Percentiles rank a stretch among this genome's conserved stretches.
Conservation (phyloP, 768 basidiomycete genomes). For the Lactarius hengduanensis region DNA sequence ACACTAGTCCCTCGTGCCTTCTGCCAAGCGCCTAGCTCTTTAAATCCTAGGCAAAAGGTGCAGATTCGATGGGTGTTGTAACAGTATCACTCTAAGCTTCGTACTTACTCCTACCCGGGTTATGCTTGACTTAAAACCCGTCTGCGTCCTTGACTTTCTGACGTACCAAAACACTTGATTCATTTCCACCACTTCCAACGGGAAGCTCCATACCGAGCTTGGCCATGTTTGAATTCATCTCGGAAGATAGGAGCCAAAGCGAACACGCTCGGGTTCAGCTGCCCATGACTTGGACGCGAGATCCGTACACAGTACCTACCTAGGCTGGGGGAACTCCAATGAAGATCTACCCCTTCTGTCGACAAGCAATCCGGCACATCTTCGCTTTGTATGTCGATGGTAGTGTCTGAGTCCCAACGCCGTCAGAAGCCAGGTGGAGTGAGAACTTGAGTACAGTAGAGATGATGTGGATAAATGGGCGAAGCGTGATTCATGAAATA, state of each 20-base stretch:
- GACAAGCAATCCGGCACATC: background rate
- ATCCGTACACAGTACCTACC: background rate
- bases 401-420: background rate
- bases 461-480: constrained; percentile 21
- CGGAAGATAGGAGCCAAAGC: background rate
- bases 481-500: constrained; percentile 34
- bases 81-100: background rate
- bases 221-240: background rate
- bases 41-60: background rate
- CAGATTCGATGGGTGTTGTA: background rate
- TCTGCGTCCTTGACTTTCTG: background rate
- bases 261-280: background rate
- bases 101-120: background rate
- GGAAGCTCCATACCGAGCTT: background rate
- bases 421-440: background rate
- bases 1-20: background rate
- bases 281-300: background rate
- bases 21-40: background rate
- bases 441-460: background rate
- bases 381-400: background rate
- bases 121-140: background rate
- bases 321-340: background rate
- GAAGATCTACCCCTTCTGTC: background rate
- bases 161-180: background rate
- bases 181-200: background rate